These are phyloP conservation scores for Syncephalastrum racemosum DNA, from an alignment of 371 early-diverging fungal species.

Conservation along the genomic window DNA sequence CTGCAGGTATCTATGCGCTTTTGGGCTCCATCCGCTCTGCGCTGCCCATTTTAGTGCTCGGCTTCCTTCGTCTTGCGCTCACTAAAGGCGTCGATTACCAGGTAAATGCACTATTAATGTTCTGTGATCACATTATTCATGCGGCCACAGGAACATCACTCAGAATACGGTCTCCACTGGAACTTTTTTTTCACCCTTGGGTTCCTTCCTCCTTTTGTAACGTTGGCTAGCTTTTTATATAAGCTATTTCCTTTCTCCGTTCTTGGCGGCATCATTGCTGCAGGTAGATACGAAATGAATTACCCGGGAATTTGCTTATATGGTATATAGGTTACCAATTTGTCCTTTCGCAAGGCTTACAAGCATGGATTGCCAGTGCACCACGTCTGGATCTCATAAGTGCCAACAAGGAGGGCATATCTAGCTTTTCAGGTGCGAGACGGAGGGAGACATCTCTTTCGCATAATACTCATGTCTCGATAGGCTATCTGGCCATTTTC, in stretches of 20 bases:
- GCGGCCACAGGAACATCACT: constrained; percentile 74
- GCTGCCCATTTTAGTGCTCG: constrained; percentile 74
- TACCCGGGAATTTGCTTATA: background rate
- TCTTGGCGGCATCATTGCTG: constrained; percentile 45
- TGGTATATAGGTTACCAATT: constrained; percentile 53
- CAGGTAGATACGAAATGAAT: constrained; percentile 29
- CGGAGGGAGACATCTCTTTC: background rate
- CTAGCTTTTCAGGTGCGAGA: constrained; percentile 68
- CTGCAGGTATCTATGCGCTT: constrained; percentile 9
- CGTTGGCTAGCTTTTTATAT: constrained; percentile 47
- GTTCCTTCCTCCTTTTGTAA: constrained; percentile 76
- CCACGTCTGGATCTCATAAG: constrained; percentile 76
- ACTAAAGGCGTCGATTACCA: constrained; percentile 88
- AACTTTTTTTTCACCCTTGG: constrained; percentile 97
- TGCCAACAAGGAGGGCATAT: constrained; percentile 92
- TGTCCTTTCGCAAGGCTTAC: constrained; percentile 55
- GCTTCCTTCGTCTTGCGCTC: constrained; percentile 64
- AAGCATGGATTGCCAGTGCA: constrained; percentile 76
- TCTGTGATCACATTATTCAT: constrained; percentile 14
- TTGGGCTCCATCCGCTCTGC: constrained; percentile 35
- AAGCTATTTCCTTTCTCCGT: constrained; percentile 42
- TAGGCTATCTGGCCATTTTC: constrained; percentile 83
- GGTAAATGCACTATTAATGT: constrained; percentile 9
- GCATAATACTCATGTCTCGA: constrained; percentile 2
- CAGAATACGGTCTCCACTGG: constrained; percentile 98